Base-by-base conservation (phyloP, 192 early-diverging fungal species). In the Entomortierella beljakovae region DNA sequence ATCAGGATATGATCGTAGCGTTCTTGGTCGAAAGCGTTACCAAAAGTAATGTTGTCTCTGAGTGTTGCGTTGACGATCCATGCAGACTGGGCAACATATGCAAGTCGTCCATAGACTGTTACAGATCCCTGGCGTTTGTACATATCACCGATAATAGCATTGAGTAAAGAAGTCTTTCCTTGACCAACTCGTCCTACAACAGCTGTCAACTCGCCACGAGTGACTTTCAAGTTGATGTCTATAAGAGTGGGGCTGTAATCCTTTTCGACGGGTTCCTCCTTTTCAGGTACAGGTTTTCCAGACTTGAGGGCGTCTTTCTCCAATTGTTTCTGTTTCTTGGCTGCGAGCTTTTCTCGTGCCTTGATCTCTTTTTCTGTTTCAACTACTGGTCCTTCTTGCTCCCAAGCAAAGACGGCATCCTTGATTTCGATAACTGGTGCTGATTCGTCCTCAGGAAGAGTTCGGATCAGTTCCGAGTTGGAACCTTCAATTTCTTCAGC, bases 111-210 rank as follows among this genome's bases (percentile, higher is more conserved):
- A 16, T 81, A 71, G 1, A 94, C 55, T 1, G 22, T 42, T 2
- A 93, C 88, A 10, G 69, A 56, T 33, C 90, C 92, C 2, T 38
- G 29, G 8, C 58, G 35, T 43, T 85, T 88, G 61, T 88, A 85
- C 92, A 94, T 94, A 70, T 96, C 95, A 32, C 95, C 95, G 15
- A 95, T 79, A 13, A 94, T 58, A 0, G 92, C 91, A 31, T 81
- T 80, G 13, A 94, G 64, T 32, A 94, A 66, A 11, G 90, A 90
- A 1, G 91, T 89, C 70, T 96, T 96, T 33, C 95, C 95, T 31
- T 84, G 81, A 3, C 94, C 94, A 10, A 95, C 91, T 6, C 81
- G 50, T 1, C 92, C 92, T 4, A 92, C 84, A 64, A 93, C 65
- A 0, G 88, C 84, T 6, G 89, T 82, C 11, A 46, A 20, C 11